Base-by-base conservation (phyloP, 2,329 filamentous ascomycete genomes). In the Didymella glomerata region DNA sequence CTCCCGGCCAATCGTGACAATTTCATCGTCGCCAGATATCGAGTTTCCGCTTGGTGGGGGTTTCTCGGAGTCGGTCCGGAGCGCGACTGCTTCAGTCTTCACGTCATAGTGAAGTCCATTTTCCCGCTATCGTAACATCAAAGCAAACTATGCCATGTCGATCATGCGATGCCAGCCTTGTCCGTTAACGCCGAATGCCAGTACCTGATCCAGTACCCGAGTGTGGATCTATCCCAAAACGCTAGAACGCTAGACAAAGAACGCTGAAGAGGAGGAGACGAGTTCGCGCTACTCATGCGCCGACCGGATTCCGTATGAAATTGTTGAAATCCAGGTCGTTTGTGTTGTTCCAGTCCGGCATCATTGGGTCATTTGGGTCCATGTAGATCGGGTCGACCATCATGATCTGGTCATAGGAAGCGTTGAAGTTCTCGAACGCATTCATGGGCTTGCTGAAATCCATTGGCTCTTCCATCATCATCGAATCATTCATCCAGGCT, bases 381-480 rank as follows among this genome's bases (percentile, higher is more conserved):
- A 77, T 67, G 3, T 68, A 68, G 10, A 69, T 67, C 8, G 71
- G 69, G 32, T 76, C 73, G 18, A 76, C 68, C 72, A 76, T 76
- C 54, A 72, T 66, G 50, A 61, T 68, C 32, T 74, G 69, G 34
- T 76, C 73, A 54, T 73, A 76, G 40, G 55, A 36, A 18, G 32
- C 64, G 52, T 62, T 67, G 55, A 68, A 75, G 34, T 60, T 67
- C 48, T 77, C 74, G 60, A 69, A 76, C 25, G 62, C 65, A 27
- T 71, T 73, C 64, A 76, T 71, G 20, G 70, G 66, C 54, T 76
- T 76, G 54, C 64, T 67, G 61, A 76, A 76, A 57, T 76, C 74
- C 14, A 77, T 62, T 1, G 71, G 57, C 42, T 75, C 74, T 20
- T 76, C 74, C 72, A 77, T 73, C 64, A 76, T 76, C 66, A 74